Evolutionary conservation across 179 eudicot genomes (phyloP).

Genomic region (Beta corolliflora): DNA sequence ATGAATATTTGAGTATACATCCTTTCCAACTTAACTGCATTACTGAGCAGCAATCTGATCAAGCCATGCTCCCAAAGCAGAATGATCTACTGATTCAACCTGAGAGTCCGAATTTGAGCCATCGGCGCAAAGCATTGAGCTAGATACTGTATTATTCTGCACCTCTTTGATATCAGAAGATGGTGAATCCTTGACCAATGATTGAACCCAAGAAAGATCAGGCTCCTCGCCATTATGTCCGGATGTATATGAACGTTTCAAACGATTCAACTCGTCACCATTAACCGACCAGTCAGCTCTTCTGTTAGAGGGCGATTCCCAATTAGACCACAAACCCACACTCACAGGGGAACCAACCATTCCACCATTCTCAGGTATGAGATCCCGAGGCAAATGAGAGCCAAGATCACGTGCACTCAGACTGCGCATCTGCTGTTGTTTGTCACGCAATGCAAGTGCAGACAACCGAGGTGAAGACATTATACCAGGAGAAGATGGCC

Average conservation of each 20-base stretch:
- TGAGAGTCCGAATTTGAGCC: slow-evolving; percentile 34
- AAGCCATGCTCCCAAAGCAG: slow-evolving; percentile 57
- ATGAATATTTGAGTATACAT: slow-evolving; percentile 21
- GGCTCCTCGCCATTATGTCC: slow-evolving; percentile 50
- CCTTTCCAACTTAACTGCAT: neutral
- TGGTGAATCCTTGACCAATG: slow-evolving; percentile 57
- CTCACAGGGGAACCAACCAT: slow-evolving; percentile 43
- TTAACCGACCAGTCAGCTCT: slow-evolving; percentile 53
- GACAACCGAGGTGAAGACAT: slow-evolving; percentile 45
- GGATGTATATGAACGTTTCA: slow-evolving; percentile 32
- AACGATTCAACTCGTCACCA: slow-evolving; percentile 37
- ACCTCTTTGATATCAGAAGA: slow-evolving; percentile 33
- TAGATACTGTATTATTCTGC: slow-evolving; percentile 19
- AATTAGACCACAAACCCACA: slow-evolving; percentile 47
- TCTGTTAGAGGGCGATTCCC: slow-evolving; percentile 50
- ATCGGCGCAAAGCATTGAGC: slow-evolving; percentile 27
- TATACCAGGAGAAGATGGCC: slow-evolving; percentile 42
- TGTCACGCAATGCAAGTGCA: slow-evolving; percentile 37
- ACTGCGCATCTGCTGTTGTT: slow-evolving; percentile 49
- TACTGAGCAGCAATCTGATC: slow-evolving; percentile 53
- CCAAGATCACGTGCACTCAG: slow-evolving; percentile 48
- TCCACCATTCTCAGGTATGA: slow-evolving; percentile 30
- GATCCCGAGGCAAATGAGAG: slow-evolving; percentile 38
- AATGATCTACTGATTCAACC: slow-evolving; percentile 42
- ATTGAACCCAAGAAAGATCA: slow-evolving; percentile 57